These are phyloP conservation scores for Chrysosporium keratinophilum DNA, from an alignment of 2,329 filamentous ascomycete species.

Conservation along the genomic window DNA sequence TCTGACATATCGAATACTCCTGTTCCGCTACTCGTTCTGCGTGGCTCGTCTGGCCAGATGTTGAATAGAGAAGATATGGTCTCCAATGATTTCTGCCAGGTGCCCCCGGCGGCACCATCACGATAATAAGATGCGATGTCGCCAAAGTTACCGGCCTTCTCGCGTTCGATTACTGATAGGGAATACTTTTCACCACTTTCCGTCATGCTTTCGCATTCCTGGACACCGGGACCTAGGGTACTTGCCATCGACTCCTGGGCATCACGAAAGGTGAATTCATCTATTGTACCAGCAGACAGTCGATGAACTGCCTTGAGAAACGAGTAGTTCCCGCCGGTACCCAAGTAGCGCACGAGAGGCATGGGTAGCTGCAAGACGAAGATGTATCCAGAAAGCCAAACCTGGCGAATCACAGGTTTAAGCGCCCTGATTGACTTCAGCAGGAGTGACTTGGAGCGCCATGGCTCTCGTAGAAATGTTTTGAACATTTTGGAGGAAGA, in stretches of 20 bases:
- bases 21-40: conserved; percentile 29
- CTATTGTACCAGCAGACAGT: conserved; percentile 28
- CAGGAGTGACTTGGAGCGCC: conserved; percentile 37
- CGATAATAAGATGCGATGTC: conserved; percentile 47
- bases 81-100: conserved; percentile 45
- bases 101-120: conserved; percentile 36
- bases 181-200: conserved; percentile 31
- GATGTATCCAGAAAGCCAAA: conserved; percentile 44
- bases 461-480: conserved; percentile 38
- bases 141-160: conserved; percentile 37
- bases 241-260: conserved; percentile 42
- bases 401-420: conserved; percentile 41
- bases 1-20: conserved; percentile 38
- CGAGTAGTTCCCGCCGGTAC: conserved; percentile 42
- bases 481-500: conserved; percentile 43
- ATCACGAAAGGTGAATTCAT: conserved; percentile 25
- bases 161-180: conserved; percentile 32
- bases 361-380: conserved; percentile 45
- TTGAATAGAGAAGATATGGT: conserved; percentile 40
- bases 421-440: conserved; percentile 36
- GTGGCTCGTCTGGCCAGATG: conserved; percentile 26
- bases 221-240: conserved; percentile 41
- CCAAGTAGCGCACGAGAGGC: conserved; percentile 35
- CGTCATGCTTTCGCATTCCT: conserved; percentile 34
- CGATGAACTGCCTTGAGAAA: conserved; percentile 38